Evolutionary conservation across 176 grass and related monocot species (phyloP), one percentile per base, ranked within the genome.

Genomic region (Oryza longistaminata): DNA sequence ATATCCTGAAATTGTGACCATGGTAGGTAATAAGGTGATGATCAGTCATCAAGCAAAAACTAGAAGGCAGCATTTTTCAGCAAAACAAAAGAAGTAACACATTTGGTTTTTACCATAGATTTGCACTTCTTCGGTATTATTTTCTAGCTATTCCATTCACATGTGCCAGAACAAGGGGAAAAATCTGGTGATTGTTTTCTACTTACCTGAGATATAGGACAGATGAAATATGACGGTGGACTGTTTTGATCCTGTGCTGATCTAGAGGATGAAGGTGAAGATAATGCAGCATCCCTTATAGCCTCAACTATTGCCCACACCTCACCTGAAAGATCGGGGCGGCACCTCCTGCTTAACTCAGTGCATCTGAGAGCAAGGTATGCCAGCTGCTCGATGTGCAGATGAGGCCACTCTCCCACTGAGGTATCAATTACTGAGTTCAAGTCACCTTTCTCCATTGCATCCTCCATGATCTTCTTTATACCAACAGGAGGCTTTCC

Each of bases 381-480:
- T 48, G 82, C 82, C 68, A 89, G 48, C 62, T 89, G 87, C 37
- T 64, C 62, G 12, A 49, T 69, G 1, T 75, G 62, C 48, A 61
- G 45, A 62, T 37, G 17, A 37, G 87, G 82, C 82, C 82, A 89
- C 6, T 80, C 76, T 7, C 87, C 82, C 6, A 70, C 87, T 68
- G 21, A 89, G 70, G 61, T 74, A 70, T 85, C 87, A 61, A 88
- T 52, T 74, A 88, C 7, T 2, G 87, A 84, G 19, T 80, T 80
- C 69, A 89, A 49, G 62, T 68, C 50, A 3, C 76, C 75, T 69
- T 69, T 66, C 45, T n/a, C 10, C 70, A 88, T 67, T 1, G 87
- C 81, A 88, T 88, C 81, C 64, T 88, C 87, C 69, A 85, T 76
- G 15, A 69, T 60, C 70, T 79, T 88, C 76, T 80, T 88, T 80